Base-by-base conservation (phyloP, 768 basidiomycete species). In the Nevesoporus exiguus region DNA sequence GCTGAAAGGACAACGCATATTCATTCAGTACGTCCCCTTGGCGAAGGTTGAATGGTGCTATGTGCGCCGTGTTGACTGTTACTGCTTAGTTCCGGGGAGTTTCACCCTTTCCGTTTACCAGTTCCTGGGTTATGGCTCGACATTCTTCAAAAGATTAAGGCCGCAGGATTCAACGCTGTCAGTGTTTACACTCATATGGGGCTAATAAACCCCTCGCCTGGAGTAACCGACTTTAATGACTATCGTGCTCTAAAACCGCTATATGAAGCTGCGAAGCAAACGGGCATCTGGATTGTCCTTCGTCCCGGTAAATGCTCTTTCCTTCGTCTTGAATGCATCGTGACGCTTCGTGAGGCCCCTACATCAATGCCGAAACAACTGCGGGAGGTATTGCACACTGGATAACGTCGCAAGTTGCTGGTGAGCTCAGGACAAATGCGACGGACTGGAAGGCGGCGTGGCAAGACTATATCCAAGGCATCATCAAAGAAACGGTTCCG, bases 101-200 rank as follows among this genome's bases (percentile, higher is more conserved):
- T 91, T 67, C 91, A 92, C 62, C 82, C 88, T 0, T 93, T 88
- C 73, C 81, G 89, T 22, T 71, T 93, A 8, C 91, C 89, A 10
- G 85, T 91, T 0, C 88, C 86, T 15, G 81, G 81, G 3, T 69
- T 93, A 51, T 93, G 91, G 90, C 77, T 82, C 13, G 91, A 92
- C 62, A 83, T 93, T 47, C 79, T 93, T 39, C 84, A 93, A 59
- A 93, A 89, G 65, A 74, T 82, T 55, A 89, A 89, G 62, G 91
- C 89, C 5, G 83, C 87, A 0, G 91, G 91, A 11, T 74, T 93
- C 55, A 93, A 92, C 61, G 81, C 81, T 0, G 72, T 90, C 59
- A 88, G 87, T 58, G 80, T 93, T 24, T 92, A 92, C 61, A 82
- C 82, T 0, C 89, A 92, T 59, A 88, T 90, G 90, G 90, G 81